Conservation (phyloP, 2,329 filamentous ascomycete species). For the Aureobasidium pullulans region DNA sequence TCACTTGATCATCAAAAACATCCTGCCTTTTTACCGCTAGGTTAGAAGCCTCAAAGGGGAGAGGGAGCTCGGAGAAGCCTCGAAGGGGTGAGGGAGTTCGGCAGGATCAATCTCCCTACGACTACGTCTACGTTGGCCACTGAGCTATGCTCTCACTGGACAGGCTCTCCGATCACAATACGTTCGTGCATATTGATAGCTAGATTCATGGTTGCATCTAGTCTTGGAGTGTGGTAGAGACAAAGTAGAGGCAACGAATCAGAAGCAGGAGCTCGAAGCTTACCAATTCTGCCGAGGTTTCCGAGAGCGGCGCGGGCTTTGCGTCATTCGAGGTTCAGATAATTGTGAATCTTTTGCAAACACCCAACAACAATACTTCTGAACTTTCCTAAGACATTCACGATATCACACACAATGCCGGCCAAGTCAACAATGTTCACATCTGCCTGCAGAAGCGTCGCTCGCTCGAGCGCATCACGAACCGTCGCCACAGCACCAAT, state of each 20-base stretch:
- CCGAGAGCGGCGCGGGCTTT: not conserved
- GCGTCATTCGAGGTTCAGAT: slow-evolving; percentile 4
- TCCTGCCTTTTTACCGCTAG: too few relatives aligned
- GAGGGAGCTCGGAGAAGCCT: too few relatives aligned
- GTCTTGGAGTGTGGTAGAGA: not conserved
- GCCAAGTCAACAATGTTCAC: slow-evolving; percentile 8
- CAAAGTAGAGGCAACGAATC: not conserved
- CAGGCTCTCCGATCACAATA: not conserved
- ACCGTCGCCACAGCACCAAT: slow-evolving; percentile 7
- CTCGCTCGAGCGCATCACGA: not conserved
- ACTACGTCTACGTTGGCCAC: too few relatives aligned
- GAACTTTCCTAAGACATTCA: not conserved
- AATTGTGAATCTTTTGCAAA: slow-evolving; percentile 1
- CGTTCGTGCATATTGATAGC: not conserved
- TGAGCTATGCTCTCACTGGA: not conserved
- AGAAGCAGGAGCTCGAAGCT: not conserved
- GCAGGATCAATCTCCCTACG: too few relatives aligned
- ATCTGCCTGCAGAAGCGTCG: not conserved
- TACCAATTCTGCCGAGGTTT: slow-evolving; percentile 8
- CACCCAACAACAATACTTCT: not conserved
- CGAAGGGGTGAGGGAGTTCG: too few relatives aligned
- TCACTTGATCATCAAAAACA: too few relatives aligned
- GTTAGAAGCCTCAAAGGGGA: too few relatives aligned
- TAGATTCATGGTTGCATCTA: too few relatives aligned
- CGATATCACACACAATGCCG: not conserved